phyloP scores from a whole-genome alignment of 805 yeast genomes.

The Hanseniaspora clermontiae region DNA sequence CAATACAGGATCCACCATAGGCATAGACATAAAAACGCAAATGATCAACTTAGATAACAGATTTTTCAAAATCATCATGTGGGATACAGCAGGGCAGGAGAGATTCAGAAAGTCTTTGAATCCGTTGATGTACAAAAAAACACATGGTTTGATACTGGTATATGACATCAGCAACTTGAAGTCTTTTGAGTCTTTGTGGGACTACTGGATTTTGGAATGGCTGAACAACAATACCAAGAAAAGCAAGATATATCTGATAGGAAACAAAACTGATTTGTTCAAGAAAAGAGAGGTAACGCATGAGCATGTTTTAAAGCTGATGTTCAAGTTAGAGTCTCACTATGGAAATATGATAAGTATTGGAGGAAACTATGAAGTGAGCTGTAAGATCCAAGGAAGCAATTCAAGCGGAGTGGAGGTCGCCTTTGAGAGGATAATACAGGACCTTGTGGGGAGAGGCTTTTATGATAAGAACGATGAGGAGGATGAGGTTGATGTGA shows the following conservation, averaged over 20 bases:
- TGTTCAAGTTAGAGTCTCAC: constrained; percentile 24
- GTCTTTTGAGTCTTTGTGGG: constrained; percentile 30
- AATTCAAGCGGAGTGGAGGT: constrained; percentile 28
- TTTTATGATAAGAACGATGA: constrained; percentile 26
- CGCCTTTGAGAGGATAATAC: constrained; percentile 30
- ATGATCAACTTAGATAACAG: constrained; percentile 34
- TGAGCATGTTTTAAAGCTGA: constrained; percentile 29
- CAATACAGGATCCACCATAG: constrained; percentile 33
- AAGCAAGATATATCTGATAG: constrained; percentile 31
- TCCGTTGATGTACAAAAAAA: constrained; percentile 35
- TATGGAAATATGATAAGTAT: constrained; percentile 25
- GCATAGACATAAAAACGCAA: constrained; percentile 36
- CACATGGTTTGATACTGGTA: constrained; percentile 34
- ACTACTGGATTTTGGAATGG: constrained; percentile 35
- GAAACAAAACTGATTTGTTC: constrained; percentile 33
- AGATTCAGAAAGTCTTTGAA: constrained; percentile 35
- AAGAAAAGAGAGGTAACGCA: constrained; percentile 30
- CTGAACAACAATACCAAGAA: constrained; percentile 24
- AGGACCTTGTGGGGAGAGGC: constrained; percentile 32
- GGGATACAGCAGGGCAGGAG: constrained; percentile 45
- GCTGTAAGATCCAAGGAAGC: constrained; percentile 29
- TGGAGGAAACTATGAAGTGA: constrained; percentile 36
- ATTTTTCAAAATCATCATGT: constrained; percentile 33
- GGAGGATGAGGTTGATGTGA: background rate
- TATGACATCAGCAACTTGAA: constrained; percentile 33